Evolutionary conservation across 441 rosid species (phyloP).

Genomic region (Erodium trifolium): DNA sequence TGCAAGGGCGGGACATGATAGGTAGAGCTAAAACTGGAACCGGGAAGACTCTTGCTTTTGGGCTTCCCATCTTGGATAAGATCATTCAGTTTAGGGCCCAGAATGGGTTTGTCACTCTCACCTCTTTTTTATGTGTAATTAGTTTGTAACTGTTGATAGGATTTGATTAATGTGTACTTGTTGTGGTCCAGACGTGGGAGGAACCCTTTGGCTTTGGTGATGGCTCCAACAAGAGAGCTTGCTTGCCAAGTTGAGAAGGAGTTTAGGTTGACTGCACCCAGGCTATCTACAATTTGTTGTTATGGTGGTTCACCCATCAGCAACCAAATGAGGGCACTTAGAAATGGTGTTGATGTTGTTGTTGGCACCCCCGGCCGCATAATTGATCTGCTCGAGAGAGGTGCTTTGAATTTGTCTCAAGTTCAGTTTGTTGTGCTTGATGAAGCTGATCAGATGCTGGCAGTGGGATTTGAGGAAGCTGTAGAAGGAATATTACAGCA

Average conservation of each 20-base stretch:
- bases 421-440: slow-evolving; percentile 83
- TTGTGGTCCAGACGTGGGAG: slow-evolving; percentile 54
- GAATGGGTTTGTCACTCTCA: slow-evolving; percentile 55
- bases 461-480: slow-evolving; percentile 88
- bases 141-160: background rate
- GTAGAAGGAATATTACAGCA: slow-evolving; percentile 64
- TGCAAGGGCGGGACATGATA: slow-evolving; percentile 84
- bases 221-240: slow-evolving; percentile 97
- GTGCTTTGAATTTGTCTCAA: slow-evolving; percentile 60
- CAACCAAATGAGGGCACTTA: slow-evolving; percentile 67
- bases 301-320: slow-evolving; percentile 85
- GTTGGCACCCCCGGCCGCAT: slow-evolving; percentile 98
- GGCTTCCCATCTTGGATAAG: slow-evolving; percentile 74
- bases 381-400: slow-evolving; percentile 84
- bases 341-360: slow-evolving; percentile 71
- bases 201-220: slow-evolving; percentile 75
- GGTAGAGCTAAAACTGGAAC: slow-evolving; percentile 97
- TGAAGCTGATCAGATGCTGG: slow-evolving; percentile 99
- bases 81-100: slow-evolving; percentile 68
- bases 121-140: background rate
- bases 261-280: slow-evolving; percentile 69
- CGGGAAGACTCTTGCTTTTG: slow-evolving; percentile 96
- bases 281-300: slow-evolving; percentile 68
- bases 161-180: background rate
- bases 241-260: slow-evolving; percentile 91